Conservation (phyloP, 2,329 filamentous ascomycete genomes). For the Graphilbum sp. region DNA sequence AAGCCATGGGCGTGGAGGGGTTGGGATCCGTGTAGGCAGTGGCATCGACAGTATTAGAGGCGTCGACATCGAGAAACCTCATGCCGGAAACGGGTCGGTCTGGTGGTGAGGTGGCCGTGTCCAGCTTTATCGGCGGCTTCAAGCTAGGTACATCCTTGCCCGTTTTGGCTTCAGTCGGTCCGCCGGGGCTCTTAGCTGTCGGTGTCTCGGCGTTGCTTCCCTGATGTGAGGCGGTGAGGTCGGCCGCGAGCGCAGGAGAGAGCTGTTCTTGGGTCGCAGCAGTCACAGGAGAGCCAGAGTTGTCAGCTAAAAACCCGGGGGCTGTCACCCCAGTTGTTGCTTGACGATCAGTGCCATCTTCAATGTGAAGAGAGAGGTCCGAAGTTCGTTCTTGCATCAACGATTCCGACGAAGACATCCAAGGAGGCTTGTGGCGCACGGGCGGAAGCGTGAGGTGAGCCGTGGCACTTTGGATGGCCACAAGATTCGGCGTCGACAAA, state of each 20-base stretch:
- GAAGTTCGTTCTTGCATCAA: neutral
- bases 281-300: too few species aligned
- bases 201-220: too few species aligned
- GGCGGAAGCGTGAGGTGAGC: too few species aligned
- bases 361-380: neutral
- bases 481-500: too few species aligned
- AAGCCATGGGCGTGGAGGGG: constrained; percentile 35
- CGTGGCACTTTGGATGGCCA: too few species aligned
- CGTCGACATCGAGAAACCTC: constrained; percentile 31
- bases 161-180: neutral
- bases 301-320: neutral
- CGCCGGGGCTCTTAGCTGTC: too few species aligned
- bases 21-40: constrained; percentile 39
- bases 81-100: constrained; percentile 12
- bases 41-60: constrained; percentile 24
- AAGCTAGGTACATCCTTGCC: constrained; percentile 29
- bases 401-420: neutral
- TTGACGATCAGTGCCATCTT: constrained; percentile 2
- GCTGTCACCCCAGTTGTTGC: constrained; percentile 1
- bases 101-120: too few species aligned
- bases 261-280: too few species aligned
- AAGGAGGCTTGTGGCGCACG: neutral
- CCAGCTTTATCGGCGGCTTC: constrained; percentile 18
- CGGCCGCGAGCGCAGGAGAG: too few species aligned
- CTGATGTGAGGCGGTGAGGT: too few species aligned